Conservation (phyloP, 2,329 filamentous ascomycete genomes). For the Colletotrichum salicis region DNA sequence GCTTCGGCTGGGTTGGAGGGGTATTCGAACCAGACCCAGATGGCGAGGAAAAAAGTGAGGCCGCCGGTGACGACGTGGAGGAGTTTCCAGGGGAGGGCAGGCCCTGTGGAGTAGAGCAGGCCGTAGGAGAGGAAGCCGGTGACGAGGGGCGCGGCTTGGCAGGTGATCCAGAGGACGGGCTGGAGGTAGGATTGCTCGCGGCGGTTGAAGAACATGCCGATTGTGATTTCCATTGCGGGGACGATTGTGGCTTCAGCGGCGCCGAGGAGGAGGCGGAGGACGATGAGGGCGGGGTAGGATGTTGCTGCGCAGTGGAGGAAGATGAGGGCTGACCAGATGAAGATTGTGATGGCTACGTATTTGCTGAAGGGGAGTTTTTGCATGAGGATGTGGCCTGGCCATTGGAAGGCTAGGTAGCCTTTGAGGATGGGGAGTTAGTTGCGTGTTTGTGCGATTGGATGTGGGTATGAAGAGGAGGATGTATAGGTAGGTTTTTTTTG, state of each 20-base stretch:
- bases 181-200: conserved; percentile 48
- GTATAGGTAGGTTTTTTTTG: no score
- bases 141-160: conserved; percentile 47
- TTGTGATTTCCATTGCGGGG: conserved; percentile 53
- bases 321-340: conserved; percentile 49
- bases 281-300: conserved; percentile 48
- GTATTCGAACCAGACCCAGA: conserved; percentile 48
- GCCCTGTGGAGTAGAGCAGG: conserved; percentile 47
- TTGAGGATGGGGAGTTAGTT: no score
- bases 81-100: conserved; percentile 50
- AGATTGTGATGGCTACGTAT: conserved; percentile 46
- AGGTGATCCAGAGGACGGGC: conserved; percentile 47
- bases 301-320: conserved; percentile 50
- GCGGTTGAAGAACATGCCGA: conserved; percentile 52
- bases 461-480: no score
- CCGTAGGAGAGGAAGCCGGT: conserved; percentile 54
- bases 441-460: no score
- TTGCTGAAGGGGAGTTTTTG: conserved; percentile 50
- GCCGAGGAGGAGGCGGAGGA: conserved; percentile 49
- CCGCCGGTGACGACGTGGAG: conserved; percentile 52
- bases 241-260: conserved; percentile 49
- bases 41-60: conserved; percentile 46
- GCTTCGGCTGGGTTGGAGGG: conserved; percentile 36
- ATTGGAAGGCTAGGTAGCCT: conserved; percentile 50
- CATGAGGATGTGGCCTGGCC: conserved; percentile 53